Conservation (phyloP, 345 rosid genomes). For the Capsella bursapastoris region DNA sequence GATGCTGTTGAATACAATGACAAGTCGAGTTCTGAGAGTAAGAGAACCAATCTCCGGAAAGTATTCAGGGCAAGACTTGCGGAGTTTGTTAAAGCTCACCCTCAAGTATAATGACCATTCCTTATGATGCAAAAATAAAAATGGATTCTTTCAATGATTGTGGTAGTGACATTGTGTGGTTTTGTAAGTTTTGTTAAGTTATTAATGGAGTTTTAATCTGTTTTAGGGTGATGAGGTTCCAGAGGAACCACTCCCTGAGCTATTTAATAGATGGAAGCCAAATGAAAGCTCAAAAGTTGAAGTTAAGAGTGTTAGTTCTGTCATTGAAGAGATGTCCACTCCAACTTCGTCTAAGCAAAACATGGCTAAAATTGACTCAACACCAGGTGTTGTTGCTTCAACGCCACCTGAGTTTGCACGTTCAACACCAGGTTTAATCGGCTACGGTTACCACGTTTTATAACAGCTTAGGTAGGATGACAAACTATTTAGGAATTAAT, state of each 20-base stretch:
- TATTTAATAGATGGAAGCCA: conserved; percentile 51
- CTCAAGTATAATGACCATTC: conserved; percentile 53
- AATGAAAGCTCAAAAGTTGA: conserved; percentile 26
- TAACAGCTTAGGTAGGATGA: background rate
- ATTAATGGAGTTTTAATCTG: conserved; percentile 12
- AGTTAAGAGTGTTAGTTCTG: conserved; percentile 18
- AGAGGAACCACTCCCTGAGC: conserved; percentile 71
- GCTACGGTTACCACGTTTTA: background rate
- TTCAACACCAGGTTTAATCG: background rate
- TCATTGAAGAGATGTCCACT: conserved; percentile 28
- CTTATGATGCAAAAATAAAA: background rate
- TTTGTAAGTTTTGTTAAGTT: background rate
- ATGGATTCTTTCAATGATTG: background rate
- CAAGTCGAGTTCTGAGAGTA: conserved; percentile 46
- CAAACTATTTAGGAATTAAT: background rate
- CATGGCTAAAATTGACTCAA: conserved; percentile 23
- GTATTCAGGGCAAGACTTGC: conserved; percentile 63
- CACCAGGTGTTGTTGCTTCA: conserved; percentile 39
- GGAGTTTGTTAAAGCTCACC: conserved; percentile 60
- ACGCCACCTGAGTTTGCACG: conserved; percentile 64
- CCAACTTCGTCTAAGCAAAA: conserved; percentile 1
- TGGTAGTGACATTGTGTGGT: conserved; percentile 3
- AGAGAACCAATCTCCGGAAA: conserved; percentile 58
- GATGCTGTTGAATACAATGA: conserved; percentile 51
- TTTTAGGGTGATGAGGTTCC: conserved; percentile 82